These are phyloP conservation scores for Pisolithus microcarpus DNA, from an alignment of 768 basidiomycete genomes.

Conservation along the genomic window DNA sequence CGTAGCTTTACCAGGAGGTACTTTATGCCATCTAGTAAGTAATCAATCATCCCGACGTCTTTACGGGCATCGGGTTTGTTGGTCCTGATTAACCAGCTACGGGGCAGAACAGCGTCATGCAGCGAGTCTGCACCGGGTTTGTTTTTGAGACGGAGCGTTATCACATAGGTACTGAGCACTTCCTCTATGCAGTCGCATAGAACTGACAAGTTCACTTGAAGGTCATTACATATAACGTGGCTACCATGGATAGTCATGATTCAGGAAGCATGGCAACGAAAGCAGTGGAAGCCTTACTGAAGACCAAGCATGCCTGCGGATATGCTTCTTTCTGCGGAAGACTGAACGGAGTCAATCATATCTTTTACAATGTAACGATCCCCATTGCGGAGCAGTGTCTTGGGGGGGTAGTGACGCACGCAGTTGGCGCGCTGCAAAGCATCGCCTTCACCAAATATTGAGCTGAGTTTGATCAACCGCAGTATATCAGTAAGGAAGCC, in stretches of 20 bases:
- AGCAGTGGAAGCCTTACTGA: constrained; percentile 26
- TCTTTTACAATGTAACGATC: constrained; percentile 28
- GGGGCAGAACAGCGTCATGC: constrained; percentile 46
- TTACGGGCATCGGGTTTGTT: constrained; percentile 11
- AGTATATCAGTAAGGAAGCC: constrained; percentile 36
- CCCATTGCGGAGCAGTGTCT: constrained; percentile 5
- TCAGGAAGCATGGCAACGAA: background rate
- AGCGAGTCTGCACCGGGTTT: constrained; percentile 11
- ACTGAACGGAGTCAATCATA: constrained; percentile 24
- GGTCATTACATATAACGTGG: constrained; percentile 31
- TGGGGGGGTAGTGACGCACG: constrained; percentile 15
- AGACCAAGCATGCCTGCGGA: constrained; percentile 33
- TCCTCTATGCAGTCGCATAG: constrained; percentile 48
- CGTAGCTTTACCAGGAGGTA: constrained; percentile 25
- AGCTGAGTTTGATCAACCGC: constrained; percentile 31
- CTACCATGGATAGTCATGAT: constrained; percentile 22
- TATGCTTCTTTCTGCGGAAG: constrained; percentile 19
- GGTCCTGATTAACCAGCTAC: constrained; percentile 41
- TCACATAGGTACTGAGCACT: constrained; percentile 35
- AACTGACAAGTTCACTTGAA: constrained; percentile 39
- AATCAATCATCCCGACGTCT: constrained; percentile 1
- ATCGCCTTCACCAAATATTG: constrained; percentile 30
- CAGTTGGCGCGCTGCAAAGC: constrained; percentile 28
- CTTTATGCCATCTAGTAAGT: constrained; percentile 15
- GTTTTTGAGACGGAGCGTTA: constrained; percentile 27